Evolutionary conservation across 768 basidiomycete species (phyloP).

Genomic region (Pleurotus salmoneostramineus): DNA sequence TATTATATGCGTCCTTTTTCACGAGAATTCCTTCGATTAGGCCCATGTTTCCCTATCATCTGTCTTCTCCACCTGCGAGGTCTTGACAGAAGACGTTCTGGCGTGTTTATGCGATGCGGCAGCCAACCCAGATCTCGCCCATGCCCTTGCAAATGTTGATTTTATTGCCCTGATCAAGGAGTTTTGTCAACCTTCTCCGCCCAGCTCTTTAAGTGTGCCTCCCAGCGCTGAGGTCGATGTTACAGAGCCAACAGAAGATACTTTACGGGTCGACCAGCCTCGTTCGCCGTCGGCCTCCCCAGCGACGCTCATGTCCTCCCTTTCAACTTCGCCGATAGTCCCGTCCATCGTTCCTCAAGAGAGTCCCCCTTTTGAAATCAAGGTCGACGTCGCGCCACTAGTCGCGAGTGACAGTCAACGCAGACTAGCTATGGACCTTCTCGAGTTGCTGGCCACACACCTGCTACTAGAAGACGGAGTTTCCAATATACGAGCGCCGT

Average conservation of each 20-base stretch:
- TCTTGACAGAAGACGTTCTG: conserved; percentile 2
- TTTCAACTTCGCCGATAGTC: background rate
- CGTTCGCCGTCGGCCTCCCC: background rate
- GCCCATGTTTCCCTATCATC: conserved; percentile 2
- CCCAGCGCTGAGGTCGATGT: background rate
- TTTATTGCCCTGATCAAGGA: background rate
- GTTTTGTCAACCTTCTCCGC: background rate
- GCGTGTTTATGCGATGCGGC: background rate
- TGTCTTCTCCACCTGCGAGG: background rate
- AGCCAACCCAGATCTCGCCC: conserved; percentile 2
- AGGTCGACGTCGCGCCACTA: background rate
- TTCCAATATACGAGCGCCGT: conserved; percentile 48
- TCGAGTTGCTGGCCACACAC: background rate
- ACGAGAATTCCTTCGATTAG: background rate
- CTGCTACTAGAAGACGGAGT: conserved; percentile 54
- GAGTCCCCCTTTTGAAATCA: background rate
- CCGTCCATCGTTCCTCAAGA: background rate
- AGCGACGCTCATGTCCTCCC: background rate
- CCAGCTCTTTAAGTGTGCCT: background rate
- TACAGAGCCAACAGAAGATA: background rate
- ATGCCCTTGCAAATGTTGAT: background rate
- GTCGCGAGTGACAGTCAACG: background rate
- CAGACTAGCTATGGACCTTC: background rate
- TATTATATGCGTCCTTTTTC: too few relatives aligned
- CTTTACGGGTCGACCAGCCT: background rate